Conservation (phyloP, 2,329 filamentous ascomycete genomes). For the Microdochium paspali region DNA sequence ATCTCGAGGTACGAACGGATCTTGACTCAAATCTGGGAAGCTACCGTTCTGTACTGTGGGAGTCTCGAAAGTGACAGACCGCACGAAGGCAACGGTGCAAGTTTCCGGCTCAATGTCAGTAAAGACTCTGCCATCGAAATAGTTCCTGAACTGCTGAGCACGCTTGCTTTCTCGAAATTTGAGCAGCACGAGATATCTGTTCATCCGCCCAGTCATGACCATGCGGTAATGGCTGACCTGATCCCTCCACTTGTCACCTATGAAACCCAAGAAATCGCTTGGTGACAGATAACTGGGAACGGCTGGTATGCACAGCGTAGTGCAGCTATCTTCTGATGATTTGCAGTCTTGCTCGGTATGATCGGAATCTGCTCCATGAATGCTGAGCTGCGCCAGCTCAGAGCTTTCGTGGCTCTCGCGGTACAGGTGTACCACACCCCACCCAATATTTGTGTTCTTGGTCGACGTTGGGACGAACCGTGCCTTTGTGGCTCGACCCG, state of each 20-base stretch:
- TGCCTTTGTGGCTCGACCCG: constrained; percentile 74
- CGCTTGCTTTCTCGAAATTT: constrained; percentile 73
- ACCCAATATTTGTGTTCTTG: constrained; percentile 69
- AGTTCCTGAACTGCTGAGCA: constrained; percentile 70
- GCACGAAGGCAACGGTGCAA: constrained; percentile 91
- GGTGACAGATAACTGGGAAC: constrained; percentile 92
- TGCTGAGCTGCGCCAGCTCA: constrained; percentile 29
- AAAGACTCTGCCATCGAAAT: constrained; percentile 90
- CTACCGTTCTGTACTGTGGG: constrained; percentile 36
- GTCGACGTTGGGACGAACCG: constrained; percentile 63
- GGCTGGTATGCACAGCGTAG: constrained; percentile 84
- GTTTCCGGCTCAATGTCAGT: constrained; percentile 92
- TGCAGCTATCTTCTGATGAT: constrained; percentile 51
- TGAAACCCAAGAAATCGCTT: constrained; percentile 81
- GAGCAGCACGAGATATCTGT: constrained; percentile 90
- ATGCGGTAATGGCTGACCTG: constrained; percentile 90
- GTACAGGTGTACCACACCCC: constrained; percentile 92
- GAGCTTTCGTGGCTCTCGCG: constrained; percentile 71
- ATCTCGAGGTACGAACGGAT: constrained; percentile 48
- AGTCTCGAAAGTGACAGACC: constrained; percentile 76
- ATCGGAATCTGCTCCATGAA: constrained; percentile 15
- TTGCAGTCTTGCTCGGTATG: constrained; percentile 16
- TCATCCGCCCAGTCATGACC: constrained; percentile 80
- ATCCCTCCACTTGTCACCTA: constrained; percentile 78
- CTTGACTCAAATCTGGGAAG: constrained; percentile 52